Evolutionary conservation across 1,284 basidiomycete species (phyloP), one percentile per base, ranked within the genome.

Genomic region (Naganishia cerealis): DNA sequence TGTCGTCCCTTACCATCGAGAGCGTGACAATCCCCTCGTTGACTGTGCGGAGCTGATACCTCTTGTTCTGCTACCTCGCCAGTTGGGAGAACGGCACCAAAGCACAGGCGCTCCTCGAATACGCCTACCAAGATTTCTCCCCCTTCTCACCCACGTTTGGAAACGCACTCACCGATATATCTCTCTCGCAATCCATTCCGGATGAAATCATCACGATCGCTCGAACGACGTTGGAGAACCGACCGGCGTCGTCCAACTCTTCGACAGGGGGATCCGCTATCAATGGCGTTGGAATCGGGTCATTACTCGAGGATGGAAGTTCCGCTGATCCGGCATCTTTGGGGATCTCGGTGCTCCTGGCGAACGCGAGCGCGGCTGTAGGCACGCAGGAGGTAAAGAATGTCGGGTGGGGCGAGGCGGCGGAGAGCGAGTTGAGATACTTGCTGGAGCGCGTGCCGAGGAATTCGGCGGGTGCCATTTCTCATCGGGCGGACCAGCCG

Each of bases 21-120:
- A 46, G n/a, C 43, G 43, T 42, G 6, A 16, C 16, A 18, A 7
- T 7, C 16, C 7, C 16, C n/a, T 46, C 43, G 6, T n/a, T 46
- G 43, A 46, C 43, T n/a, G 43, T 46, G 7, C 29, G 3, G 40
- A n/a, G 24, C 46, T 50, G 16, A n/a, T 29, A 24, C 16, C 24
- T 38, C n/a, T 1, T 39, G 12, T 43, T 15, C 29, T 26, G 10
- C 29, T 33, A 33, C 43, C 29, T 53, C 43, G 26, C 73, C 29
- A 90, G 89, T 74, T 92, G 91, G 91, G 90, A 92, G 76, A 83
- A 90, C 55, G 91, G 91, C n/a, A 89, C 90, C 0, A 84, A 86
- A 55, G 82, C 87, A 4, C 83, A 92, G 78, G 86, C 90, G 0
- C 83, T 91, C 61, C 81, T 89, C 59, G 89, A 91, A 76, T 82